Percentiles rank a stretch among this genome's conserved stretches.
These are phyloP conservation scores for Erythrophleum fordii DNA, from an alignment of 306 rosid genomes.

Conservation along the genomic window DNA sequence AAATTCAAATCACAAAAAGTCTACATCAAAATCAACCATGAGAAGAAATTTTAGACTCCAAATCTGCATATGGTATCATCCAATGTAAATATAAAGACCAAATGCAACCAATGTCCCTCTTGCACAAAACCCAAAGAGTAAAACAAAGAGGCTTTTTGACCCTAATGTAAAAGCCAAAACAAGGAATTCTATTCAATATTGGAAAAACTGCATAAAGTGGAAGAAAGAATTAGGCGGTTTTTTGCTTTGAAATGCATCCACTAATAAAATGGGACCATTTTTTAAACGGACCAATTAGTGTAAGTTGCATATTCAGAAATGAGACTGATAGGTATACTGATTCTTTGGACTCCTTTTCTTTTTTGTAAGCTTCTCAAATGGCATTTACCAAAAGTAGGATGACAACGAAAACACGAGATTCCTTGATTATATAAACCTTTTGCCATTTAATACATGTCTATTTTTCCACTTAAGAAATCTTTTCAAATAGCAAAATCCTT, in stretches of 20 bases:
- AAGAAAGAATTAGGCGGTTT: background rate
- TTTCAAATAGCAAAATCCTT: no score
- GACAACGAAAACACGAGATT: background rate
- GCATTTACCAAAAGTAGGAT: background rate
- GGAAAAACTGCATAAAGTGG: background rate
- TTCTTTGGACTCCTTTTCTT: background rate
- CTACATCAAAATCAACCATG: no score
- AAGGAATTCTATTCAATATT: no score
- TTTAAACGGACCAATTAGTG: background rate
- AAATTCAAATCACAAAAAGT: no score
- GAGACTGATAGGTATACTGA: background rate
- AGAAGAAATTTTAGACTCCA: no score
- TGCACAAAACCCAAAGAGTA: no score
- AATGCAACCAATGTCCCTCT: no score
- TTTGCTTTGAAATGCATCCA: background rate
- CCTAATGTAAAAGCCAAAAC: background rate
- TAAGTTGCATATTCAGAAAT: background rate
- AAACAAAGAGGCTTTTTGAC: background rate
- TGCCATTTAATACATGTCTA: no score
- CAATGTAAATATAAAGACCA: no score
- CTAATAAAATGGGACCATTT: background rate
- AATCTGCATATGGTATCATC: no score
- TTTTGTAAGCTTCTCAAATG: constrained; percentile 14
- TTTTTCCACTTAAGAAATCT: no score
- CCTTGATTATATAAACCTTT: no score